phyloP scores from a whole-genome alignment of 2,329 filamentous ascomycete species.

The Bimuria novae-zelandiae region DNA sequence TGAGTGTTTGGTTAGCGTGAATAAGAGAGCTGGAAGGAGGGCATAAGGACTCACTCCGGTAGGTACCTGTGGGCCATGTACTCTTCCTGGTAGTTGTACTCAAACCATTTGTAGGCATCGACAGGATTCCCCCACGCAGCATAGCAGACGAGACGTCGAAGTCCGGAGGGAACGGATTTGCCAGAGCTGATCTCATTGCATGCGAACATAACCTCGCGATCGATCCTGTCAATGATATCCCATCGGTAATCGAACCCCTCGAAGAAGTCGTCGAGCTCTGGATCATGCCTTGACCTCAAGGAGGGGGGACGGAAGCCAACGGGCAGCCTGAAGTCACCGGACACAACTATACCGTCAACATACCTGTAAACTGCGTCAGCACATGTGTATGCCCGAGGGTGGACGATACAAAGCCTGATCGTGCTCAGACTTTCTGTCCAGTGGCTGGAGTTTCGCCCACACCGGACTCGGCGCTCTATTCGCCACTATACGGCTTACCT shows the following conservation, averaged over 20 bases:
- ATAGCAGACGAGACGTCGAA: conserved; percentile 30
- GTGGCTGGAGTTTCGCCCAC: too few species aligned
- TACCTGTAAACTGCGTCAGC: conserved; percentile 14
- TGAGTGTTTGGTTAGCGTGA: too few species aligned
- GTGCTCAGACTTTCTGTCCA: too few species aligned
- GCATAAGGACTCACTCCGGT: too few species aligned
- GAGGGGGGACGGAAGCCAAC: conserved; percentile 13
- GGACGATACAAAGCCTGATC: background rate
- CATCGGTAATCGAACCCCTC: conserved; percentile 26
- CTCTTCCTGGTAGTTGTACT: conserved; percentile 33
- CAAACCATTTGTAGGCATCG: conserved; percentile 38
- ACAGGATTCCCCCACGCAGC: conserved; percentile 32
- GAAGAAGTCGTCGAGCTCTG: conserved; percentile 32
- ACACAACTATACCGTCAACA: conserved; percentile 21
- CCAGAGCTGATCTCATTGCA: conserved; percentile 19
- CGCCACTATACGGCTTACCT: conserved; percentile 21
- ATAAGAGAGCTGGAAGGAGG: too few species aligned
- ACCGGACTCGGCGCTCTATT: background rate
- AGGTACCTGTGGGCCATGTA: conserved; percentile 31
- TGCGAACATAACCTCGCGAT: conserved; percentile 19
- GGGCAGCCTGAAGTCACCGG: conserved; percentile 18
- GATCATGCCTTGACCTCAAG: conserved; percentile 19
- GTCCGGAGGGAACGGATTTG: conserved; percentile 5
- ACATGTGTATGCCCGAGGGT: too few species aligned
- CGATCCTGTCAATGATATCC: conserved; percentile 32